These are phyloP conservation scores for Schizophyllum amplum DNA, from an alignment of 1,284 basidiomycete species.

Conservation along the genomic window DNA sequence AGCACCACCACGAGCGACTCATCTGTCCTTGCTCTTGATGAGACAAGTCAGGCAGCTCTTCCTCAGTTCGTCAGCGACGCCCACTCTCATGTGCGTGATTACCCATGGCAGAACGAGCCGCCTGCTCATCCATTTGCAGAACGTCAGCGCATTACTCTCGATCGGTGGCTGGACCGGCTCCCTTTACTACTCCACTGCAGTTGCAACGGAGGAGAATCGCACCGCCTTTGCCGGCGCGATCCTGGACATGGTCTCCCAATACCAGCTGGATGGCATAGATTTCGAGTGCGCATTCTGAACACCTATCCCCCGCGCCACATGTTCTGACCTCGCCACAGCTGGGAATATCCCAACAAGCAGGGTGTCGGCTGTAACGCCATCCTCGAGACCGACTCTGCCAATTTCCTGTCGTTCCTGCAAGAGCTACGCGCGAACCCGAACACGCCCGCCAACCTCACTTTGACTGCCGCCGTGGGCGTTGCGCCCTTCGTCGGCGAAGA, in stretches of 20 bases:
- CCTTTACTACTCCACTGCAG: conserved; percentile 67
- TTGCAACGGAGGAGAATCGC: conserved; percentile 52
- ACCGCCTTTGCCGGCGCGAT: conserved; percentile 64
- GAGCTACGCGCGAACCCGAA: conserved; percentile 42
- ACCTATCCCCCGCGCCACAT: not conserved
- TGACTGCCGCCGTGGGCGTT: conserved; percentile 69
- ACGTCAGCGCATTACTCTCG: conserved; percentile 68
- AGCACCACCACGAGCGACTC: conserved; percentile 43
- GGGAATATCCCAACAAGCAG: conserved; percentile 74
- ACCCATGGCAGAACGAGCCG: conserved; percentile 30
- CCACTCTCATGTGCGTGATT: conserved; percentile 39
- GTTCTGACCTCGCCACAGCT: conserved; percentile 37
- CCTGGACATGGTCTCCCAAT: conserved; percentile 48
- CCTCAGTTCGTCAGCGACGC: conserved; percentile 47
- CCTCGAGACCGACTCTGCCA: conserved; percentile 57
- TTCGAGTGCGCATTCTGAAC: conserved; percentile 57
- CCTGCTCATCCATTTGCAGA: conserved; percentile 23
- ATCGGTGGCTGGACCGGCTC: conserved; percentile 88
- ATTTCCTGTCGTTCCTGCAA: conserved; percentile 70
- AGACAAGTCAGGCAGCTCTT: conserved; percentile 34
- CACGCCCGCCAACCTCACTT: conserved; percentile 52
- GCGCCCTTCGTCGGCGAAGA: conserved; percentile 57
- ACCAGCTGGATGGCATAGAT: conserved; percentile 77
- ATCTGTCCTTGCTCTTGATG: conserved; percentile 30
- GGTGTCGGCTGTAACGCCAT: conserved; percentile 72